These are phyloP conservation scores for Ceratobasidium papillatum DNA, from an alignment of 1,284 basidiomycete genomes.

Conservation along the genomic window DNA sequence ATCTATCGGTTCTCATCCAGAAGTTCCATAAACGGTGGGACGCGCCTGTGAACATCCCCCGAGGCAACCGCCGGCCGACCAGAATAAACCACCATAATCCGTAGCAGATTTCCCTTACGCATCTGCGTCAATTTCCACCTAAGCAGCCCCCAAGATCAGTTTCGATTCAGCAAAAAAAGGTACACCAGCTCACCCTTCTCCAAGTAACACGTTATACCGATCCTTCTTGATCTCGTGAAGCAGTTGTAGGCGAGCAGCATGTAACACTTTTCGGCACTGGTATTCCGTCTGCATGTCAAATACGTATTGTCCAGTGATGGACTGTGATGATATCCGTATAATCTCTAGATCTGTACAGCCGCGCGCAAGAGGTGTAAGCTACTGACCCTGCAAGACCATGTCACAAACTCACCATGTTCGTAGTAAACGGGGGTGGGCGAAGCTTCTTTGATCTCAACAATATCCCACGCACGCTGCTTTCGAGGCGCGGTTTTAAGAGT, in stretches of 20 bases:
- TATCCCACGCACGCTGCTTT: constrained; percentile 36
- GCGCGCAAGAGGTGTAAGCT: background rate
- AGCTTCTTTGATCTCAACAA: constrained; percentile 20
- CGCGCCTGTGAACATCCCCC: background rate
- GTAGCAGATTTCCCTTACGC: constrained; percentile 11
- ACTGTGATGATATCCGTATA: constrained; percentile 9
- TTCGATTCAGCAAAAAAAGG: background rate
- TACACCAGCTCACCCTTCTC: constrained; percentile 4
- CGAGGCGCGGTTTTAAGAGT: constrained; percentile 19
- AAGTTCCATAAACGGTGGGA: constrained; percentile 17
- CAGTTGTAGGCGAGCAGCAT: constrained; percentile 24
- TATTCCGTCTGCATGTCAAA: constrained; percentile 20
- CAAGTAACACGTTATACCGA: constrained; percentile 19
- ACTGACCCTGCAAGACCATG: background rate
- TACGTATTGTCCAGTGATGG: constrained; percentile 20
- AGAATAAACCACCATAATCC: constrained; percentile 19
- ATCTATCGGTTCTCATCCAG: background rate
- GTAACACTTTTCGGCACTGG: constrained; percentile 14
- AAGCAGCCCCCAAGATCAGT: background rate
- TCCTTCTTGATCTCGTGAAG: constrained; percentile 35
- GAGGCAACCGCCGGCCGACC: constrained; percentile 25
- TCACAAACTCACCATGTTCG: constrained; percentile 25
- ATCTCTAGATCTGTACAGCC: constrained; percentile 24
- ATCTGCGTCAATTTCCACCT: constrained; percentile 33
- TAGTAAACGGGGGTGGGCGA: constrained; percentile 27